These are phyloP conservation scores for Chalciporus sp. DNA, from an alignment of 1,284 basidiomycete species.

Conservation along the genomic window DNA sequence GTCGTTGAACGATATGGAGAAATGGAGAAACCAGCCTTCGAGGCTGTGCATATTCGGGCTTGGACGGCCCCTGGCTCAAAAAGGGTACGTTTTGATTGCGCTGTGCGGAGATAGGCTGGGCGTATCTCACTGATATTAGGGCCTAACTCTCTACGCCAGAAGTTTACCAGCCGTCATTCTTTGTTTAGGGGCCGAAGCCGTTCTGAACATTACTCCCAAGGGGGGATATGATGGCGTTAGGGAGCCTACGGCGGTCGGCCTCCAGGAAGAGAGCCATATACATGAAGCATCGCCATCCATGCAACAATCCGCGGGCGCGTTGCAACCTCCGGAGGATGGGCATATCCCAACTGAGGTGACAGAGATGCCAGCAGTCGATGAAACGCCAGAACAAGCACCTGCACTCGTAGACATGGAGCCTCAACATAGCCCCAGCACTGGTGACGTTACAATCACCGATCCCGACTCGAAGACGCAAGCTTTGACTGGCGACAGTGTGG, in stretches of 20 bases:
- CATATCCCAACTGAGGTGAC: neutral
- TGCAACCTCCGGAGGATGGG: neutral
- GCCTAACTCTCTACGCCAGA: slow-evolving; percentile 25
- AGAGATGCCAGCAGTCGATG: slow-evolving; percentile 1
- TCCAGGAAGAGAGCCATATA: slow-evolving; percentile 13
- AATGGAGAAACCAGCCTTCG: slow-evolving; percentile 25
- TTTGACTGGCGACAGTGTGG: neutral
- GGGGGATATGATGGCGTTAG: slow-evolving; percentile 23
- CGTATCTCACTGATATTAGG: slow-evolving; percentile 20
- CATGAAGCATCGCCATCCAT: slow-evolving; percentile 1
- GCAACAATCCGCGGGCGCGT: slow-evolving; percentile 1
- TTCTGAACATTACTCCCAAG: slow-evolving; percentile 25
- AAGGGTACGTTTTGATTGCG: slow-evolving; percentile 32
- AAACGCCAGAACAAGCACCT: neutral
- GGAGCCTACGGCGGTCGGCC: slow-evolving; percentile 3
- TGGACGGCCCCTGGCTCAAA: slow-evolving; percentile 38
- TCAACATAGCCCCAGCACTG: slow-evolving; percentile 1
- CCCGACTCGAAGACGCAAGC: neutral
- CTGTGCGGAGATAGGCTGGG: neutral
- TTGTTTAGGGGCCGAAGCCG: slow-evolving; percentile 29
- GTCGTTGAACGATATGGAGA: slow-evolving; percentile 24
- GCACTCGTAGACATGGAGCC: slow-evolving; percentile 8
- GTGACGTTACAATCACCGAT: neutral
- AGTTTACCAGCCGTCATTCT: slow-evolving; percentile 22
- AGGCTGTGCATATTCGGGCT: slow-evolving; percentile 32